Evolutionary conservation across 2,329 filamentous ascomycete genomes (phyloP).

Genomic region (Calonectria crousiana): DNA sequence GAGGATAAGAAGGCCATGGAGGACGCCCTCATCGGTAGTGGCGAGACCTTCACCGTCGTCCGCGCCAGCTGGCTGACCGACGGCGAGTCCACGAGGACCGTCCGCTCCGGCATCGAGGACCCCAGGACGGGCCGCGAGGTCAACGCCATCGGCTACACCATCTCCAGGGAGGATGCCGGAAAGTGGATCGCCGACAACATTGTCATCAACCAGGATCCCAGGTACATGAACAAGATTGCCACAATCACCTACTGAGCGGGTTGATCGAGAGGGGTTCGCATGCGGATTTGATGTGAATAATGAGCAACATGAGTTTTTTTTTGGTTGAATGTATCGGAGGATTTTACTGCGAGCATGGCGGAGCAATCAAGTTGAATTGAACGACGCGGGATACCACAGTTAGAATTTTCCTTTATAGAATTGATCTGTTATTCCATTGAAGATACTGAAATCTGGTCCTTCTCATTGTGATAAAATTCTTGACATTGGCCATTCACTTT

Average conservation of each 20-base stretch:
- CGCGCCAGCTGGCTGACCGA: conserved; percentile 53
- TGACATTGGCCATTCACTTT: no score
- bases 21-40: conserved; percentile 40
- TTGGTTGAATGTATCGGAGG: neutral
- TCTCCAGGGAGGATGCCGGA: conserved; percentile 61
- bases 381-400: neutral
- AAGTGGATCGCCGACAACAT: conserved; percentile 54
- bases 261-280: neutral
- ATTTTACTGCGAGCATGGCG: neutral
- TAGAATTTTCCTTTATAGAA: neutral
- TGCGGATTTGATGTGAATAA: neutral
- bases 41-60: conserved; percentile 52
- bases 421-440: neutral
- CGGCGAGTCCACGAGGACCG: conserved; percentile 38
- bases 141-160: conserved; percentile 58
- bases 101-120: conserved; percentile 57
- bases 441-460: neutral
- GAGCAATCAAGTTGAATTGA: neutral
- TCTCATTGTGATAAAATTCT: no score
- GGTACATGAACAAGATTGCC: neutral
- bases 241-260: neutral
- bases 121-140: conserved; percentile 46
- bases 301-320: neutral
- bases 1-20: conserved; percentile 64
- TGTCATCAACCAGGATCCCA: neutral